Evolutionary conservation across 2,329 filamentous ascomycete genomes (phyloP), one percentile per base, ranked within the genome.

Genomic region (Phaeophleospora eucalypticola): DNA sequence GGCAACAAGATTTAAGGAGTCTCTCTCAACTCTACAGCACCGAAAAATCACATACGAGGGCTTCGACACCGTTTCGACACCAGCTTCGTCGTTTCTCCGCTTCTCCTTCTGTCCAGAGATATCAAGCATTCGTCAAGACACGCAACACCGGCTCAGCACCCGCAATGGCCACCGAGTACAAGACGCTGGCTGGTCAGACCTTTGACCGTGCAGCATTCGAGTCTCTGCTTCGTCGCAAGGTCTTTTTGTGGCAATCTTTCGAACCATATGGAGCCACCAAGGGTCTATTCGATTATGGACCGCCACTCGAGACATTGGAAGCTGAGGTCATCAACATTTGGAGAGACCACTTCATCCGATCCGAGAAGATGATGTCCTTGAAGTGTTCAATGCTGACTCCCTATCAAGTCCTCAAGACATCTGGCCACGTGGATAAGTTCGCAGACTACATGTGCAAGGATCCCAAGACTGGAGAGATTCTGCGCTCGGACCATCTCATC

Each of bases 351-450:
- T 95, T 95, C 66, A 83, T 95, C 53, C 77, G 94, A 48, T 85
- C 90, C 74, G 89, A 95, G 75, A 87, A 95, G 66, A 95, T 95
- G 89, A 82, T 95, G 58, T 89, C 95, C 74, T 83, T 95, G 56
- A 90, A 95, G 73, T 95, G 89, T 74, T 93, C 87, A 33, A 93
- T 91, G 72, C 72, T 98, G 65, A 98, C 93, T 34, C 93, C 93
- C 27, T 83, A 93, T 63, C 87, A 93, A 39, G 88, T 98, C 32
- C 81, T 98, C 65, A 95, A 97, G 79, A 95, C 91, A 2, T 73
- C 70, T 68, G 93, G 93, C 55, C 93, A 98, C 73, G 93, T 97
- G 57, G 91, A 96, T 70, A 95, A 95, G 71, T 97, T 97, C 65
- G 87, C 89, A 70, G 91, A 97, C 70, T 97, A 87, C 88, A 96